Conservation (phyloP, 176 grass and related monocot genomes). For the Aechmea fasciata region DNA sequence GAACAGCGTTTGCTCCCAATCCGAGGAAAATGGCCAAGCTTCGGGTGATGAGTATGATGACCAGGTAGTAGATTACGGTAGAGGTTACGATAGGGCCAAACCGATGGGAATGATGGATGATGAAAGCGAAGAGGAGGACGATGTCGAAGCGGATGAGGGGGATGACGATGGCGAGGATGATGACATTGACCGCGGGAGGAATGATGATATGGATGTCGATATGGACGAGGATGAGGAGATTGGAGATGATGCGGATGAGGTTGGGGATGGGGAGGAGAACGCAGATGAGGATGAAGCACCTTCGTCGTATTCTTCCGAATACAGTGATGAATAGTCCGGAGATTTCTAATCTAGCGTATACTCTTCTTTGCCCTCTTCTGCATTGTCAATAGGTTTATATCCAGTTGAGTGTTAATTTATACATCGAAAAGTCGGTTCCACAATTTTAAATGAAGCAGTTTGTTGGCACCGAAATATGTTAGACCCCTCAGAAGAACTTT, state of each 20-base stretch:
- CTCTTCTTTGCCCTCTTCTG: neutral
- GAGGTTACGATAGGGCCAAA: conserved; percentile 29
- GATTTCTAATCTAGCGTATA: neutral
- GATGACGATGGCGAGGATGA: conserved; percentile 47
- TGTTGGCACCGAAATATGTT: too few relatives aligned
- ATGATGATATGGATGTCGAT: conserved; percentile 23
- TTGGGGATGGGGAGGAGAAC: conserved; percentile 40
- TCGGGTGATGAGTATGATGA: conserved; percentile 58
- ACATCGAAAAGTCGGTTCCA: too few relatives aligned
- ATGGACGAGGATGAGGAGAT: conserved; percentile 43
- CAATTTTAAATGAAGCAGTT: too few relatives aligned
- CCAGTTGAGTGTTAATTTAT: too few relatives aligned
- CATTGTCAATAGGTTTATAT: too few relatives aligned
- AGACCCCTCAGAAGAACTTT: too few relatives aligned
- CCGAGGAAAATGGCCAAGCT: conserved; percentile 39
- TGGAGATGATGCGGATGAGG: conserved; percentile 32
- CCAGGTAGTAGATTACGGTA: conserved; percentile 30
- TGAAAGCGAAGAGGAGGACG: conserved; percentile 29
- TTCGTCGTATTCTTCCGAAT: conserved; percentile 44
- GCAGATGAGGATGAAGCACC: conserved; percentile 35
- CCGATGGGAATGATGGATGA: conserved; percentile 36
- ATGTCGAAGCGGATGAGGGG: conserved; percentile 40
- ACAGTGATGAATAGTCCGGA: conserved; percentile 39
- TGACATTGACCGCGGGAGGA: conserved; percentile 21
- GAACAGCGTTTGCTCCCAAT: conserved; percentile 29